Base-by-base conservation (phyloP, 2,329 filamentous ascomycete genomes). In the Trichoderma sp. region DNA sequence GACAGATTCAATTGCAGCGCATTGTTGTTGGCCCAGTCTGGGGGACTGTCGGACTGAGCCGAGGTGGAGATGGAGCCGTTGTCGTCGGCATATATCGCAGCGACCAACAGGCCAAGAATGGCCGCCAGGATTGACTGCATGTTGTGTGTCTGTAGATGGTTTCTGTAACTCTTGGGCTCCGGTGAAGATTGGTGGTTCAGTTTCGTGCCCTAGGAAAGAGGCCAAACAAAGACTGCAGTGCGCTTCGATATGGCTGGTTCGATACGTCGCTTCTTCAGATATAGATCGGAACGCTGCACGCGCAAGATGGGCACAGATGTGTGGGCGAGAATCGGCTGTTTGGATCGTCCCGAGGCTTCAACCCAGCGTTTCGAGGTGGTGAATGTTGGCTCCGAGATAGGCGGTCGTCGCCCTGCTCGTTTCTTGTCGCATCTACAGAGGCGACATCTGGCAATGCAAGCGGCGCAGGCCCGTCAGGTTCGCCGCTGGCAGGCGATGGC, bases 1-100 rank as follows among this genome's bases (percentile, higher is more conserved):
- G 79, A 78, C 6, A 86, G 73, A 53, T 78, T 77, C 62, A 87
- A 78, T 55, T 82, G 79, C 80, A 87, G 82, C 62, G 80, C 78
- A 47, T 80, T 83, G 23, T 79, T 76, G 3, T 76, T 68, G 68
- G 82, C 80, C 83, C 82, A 85, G 34, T 77, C 75, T 4, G 83
- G 82, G 0, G 62, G 66, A 6, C 82, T 76, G 3, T 82, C 77
- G 43, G 75, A 73, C 71, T 82, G 75, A 12, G 80, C 74, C 28
- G 80, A 78, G 36, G 81, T 84, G n/a, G 71, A 68, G 34, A 73
- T 66, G 66, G 77, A 78, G 70, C 79, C 77, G 47, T 78, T 75
- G 64, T 80, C 72, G 68, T 82, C 77, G 57, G 80, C 79, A 72
- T 34, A 70, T n/a, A 47, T 39, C 30, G 57, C 47, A 15, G 34